Evolutionary conservation across 108 stramenopile genomes (phyloP), one percentile per base, ranked within the genome.

Genomic region (Skeletonema grethae): DNA sequence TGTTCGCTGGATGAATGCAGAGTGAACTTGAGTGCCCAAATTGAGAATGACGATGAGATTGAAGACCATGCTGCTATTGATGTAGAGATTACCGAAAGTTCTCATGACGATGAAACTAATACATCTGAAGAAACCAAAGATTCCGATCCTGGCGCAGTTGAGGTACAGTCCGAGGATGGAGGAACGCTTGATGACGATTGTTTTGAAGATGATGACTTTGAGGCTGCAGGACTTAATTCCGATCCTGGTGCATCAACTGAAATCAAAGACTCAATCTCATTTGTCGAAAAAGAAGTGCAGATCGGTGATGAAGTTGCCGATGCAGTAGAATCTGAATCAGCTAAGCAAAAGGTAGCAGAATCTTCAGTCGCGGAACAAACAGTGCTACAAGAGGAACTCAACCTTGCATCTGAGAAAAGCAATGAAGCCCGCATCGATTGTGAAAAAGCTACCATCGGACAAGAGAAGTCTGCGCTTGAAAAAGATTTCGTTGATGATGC

Each of bases 81-180:
- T 7, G 59, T 61, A 5, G 24, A 61, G 20, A 66, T 67, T 25
- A 16, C 20, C 57, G 57, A 60, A 7, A 48, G 68, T 15, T 20
- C 24, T 29, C 60, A 50, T 31, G 68, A 63, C 10, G 68, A 70
- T 32, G 35, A 38, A 8, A 58, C 59, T 15, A 13, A 18, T 58
- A 12, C 48, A 18, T 55, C 53, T 22, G 64, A 65, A 1, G 55
- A 65, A 56, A 56, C 64, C 46, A 58, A 65, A 55, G 55, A 56
- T 22, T 56, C 64, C 20, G 57, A 48, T 15, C 56, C 50, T 58
- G 64, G 25, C 18, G 57, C 64, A 57, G 55, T 65, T 29, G 64
- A 65, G 46, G 64, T 56, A 29, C 18, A 22, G 7, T 50, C 28
- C 7, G 64, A 22, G 43, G 61, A 61, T 22, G 61, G 20, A 29